Conservation (phyloP, 225 moss, liverwort and hornwort genomes). For the Marchantia polymorpha region DNA sequence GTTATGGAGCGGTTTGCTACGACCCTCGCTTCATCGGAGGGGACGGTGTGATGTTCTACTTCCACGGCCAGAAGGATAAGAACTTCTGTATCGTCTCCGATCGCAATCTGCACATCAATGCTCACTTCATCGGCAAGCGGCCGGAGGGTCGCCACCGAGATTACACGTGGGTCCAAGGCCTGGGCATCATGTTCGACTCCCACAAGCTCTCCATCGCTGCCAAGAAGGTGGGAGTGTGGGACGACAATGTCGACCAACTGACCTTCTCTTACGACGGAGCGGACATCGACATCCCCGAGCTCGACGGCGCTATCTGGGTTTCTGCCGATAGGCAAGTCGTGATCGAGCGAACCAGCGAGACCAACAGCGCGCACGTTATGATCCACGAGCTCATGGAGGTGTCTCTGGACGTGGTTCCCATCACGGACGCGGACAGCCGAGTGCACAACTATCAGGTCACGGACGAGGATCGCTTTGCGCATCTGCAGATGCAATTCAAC, state of each 20-base stretch:
- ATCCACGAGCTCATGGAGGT: constrained; percentile 28
- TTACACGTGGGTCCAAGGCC: constrained; percentile 55
- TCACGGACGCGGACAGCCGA: not conserved
- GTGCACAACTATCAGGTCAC: constrained; percentile 3
- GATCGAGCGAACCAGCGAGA: constrained; percentile 16
- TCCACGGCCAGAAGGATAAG: constrained; percentile 46
- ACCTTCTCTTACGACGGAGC: constrained; percentile 17
- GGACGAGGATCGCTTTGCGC: constrained; percentile 14
- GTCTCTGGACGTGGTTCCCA: constrained; percentile 10
- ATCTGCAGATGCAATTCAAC: constrained; percentile 15
- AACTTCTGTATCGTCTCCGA: constrained; percentile 53
- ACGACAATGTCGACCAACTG: not conserved
- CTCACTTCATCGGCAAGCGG: constrained; percentile 53
- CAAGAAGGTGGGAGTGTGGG: constrained; percentile 33
- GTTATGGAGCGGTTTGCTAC: constrained; percentile 41
- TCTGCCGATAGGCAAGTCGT: constrained; percentile 8
- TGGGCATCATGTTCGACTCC: constrained; percentile 38
- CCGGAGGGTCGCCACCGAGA: constrained; percentile 36
- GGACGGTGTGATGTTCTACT: constrained; percentile 53
- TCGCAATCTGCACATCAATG: constrained; percentile 50
- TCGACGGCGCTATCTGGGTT: constrained; percentile 18
- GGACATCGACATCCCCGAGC: not conserved
- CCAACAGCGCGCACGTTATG: constrained; percentile 17
- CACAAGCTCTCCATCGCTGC: constrained; percentile 39
- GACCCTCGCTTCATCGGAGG: constrained; percentile 53